Conservation (phyloP, 768 basidiomycete species). For the Chalciporus sphaerocephalus region DNA sequence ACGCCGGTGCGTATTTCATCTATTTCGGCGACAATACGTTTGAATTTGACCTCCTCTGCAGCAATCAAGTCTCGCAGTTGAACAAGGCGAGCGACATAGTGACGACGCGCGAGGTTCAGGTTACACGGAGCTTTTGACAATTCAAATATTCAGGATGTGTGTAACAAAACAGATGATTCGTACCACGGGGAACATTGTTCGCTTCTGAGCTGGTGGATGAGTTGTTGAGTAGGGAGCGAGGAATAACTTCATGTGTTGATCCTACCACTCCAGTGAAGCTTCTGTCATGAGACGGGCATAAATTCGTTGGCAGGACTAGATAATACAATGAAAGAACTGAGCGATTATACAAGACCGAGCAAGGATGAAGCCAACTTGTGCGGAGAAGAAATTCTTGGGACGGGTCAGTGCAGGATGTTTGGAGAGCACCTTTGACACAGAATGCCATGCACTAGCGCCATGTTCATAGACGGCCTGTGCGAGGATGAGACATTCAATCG, state of each 20-base stretch:
- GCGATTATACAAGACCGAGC: constrained; percentile 11
- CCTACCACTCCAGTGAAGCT: constrained; percentile 61
- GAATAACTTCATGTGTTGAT: neutral
- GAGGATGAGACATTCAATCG: constrained; percentile 71
- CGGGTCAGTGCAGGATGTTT: constrained; percentile 67
- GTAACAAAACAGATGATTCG: constrained; percentile 11
- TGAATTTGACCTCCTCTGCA: constrained; percentile 75
- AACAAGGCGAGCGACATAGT: constrained; percentile 63
- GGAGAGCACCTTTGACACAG: constrained; percentile 60
- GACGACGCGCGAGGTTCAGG: constrained; percentile 67
- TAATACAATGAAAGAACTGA: constrained; percentile 12
- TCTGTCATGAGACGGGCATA: constrained; percentile 69
- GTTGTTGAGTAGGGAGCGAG: constrained; percentile 7
- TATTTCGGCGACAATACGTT: constrained; percentile 66
- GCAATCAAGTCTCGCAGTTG: constrained; percentile 71
- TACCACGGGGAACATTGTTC: constrained; percentile 52
- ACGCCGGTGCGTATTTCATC: constrained; percentile 66
- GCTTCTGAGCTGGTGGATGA: constrained; percentile 41
- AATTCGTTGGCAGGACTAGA: constrained; percentile 62
- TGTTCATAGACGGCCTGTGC: constrained; percentile 85
- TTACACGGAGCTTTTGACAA: constrained; percentile 52
- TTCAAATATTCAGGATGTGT: constrained; percentile 12
- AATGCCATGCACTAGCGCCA: constrained; percentile 65
- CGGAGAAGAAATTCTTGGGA: constrained; percentile 61
- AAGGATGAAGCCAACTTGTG: constrained; percentile 47